These are phyloP conservation scores for Colletotrichum tamarilloi DNA, from an alignment of 2,329 filamentous ascomycete species.

Conservation along the genomic window DNA sequence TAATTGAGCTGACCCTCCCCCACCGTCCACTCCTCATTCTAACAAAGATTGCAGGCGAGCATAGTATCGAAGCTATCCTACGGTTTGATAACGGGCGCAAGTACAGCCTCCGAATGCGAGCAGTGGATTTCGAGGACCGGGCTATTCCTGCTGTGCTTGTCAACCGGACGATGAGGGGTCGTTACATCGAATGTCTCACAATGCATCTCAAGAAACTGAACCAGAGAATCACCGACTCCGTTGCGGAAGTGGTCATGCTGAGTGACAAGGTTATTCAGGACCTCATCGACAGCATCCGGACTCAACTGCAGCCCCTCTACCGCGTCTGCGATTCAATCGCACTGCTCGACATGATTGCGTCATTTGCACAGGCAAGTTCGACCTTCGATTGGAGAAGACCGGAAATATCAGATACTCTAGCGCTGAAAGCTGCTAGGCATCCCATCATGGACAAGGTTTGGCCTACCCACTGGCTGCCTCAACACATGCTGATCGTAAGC, in stretches of 20 bases:
- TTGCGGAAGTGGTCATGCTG: constrained; percentile 84
- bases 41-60: constrained; percentile 53
- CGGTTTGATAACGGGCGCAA: constrained; percentile 82
- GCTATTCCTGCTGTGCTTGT: constrained; percentile 77
- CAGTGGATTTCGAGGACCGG: constrained; percentile 70
- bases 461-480: neutral
- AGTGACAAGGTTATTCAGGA: constrained; percentile 81
- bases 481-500: neutral
- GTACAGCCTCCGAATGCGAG: constrained; percentile 79
- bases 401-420: constrained; percentile 74
- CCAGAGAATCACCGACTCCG: constrained; percentile 80
- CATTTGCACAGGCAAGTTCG: constrained; percentile 80
- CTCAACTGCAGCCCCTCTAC: constrained; percentile 79
- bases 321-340: constrained; percentile 87
- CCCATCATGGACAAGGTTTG: constrained; percentile 78
- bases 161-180: constrained; percentile 79
- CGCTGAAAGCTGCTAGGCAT: constrained; percentile 80
- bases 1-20: constrained; percentile 45
- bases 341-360: constrained; percentile 85
- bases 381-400: constrained; percentile 71
- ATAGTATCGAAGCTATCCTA: constrained; percentile 71
- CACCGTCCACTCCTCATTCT: neutral
- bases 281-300: constrained; percentile 78
- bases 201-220: constrained; percentile 85
- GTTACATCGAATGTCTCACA: constrained; percentile 88